These are phyloP conservation scores for Gynochthodes officinalis DNA, from an alignment of 257 asterid genomes.

Conservation along the genomic window DNA sequence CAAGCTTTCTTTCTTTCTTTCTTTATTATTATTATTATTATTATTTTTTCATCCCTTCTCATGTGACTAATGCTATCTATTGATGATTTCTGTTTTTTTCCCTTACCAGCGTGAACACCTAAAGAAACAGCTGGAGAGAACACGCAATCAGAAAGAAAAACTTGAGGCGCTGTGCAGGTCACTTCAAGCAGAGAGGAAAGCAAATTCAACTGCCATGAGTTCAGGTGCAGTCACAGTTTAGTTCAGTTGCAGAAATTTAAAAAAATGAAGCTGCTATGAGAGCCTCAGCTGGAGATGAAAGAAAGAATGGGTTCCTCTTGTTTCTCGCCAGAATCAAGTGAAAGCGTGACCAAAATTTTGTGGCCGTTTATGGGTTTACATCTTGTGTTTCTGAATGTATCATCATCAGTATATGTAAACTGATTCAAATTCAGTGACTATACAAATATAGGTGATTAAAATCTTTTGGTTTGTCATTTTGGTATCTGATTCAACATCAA, in stretches of 20 bases:
- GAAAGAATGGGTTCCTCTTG: slow-evolving; percentile 3
- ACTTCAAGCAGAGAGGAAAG: slow-evolving; percentile 90
- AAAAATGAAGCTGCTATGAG: slow-evolving; percentile 20
- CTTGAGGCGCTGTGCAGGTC: slow-evolving; percentile 92
- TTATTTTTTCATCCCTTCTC: too few relatives aligned
- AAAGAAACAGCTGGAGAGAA: slow-evolving; percentile 92
- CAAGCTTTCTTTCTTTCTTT: neutral
- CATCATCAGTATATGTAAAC: neutral
- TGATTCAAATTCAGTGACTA: neutral
- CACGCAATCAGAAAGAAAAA: slow-evolving; percentile 76
- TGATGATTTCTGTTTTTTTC: neutral
- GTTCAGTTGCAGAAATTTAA: slow-evolving; percentile 8
- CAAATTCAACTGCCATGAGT: slow-evolving; percentile 37
- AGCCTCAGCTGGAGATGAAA: neutral
- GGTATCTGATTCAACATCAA: too few relatives aligned
- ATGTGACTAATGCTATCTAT: neutral
- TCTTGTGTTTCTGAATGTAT: neutral
- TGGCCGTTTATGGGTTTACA: slow-evolving; percentile 11
- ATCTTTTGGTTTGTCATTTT: too few relatives aligned
- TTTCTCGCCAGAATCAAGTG: slow-evolving; percentile 9
- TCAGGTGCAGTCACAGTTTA: slow-evolving; percentile 41
- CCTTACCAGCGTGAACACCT: slow-evolving; percentile 67
- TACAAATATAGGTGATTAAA: neutral
- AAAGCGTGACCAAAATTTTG: slow-evolving; percentile 24
- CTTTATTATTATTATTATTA: too few relatives aligned